phyloP scores from a whole-genome alignment of 768 basidiomycete species.

The Boletus pseudo-olivaceus region DNA sequence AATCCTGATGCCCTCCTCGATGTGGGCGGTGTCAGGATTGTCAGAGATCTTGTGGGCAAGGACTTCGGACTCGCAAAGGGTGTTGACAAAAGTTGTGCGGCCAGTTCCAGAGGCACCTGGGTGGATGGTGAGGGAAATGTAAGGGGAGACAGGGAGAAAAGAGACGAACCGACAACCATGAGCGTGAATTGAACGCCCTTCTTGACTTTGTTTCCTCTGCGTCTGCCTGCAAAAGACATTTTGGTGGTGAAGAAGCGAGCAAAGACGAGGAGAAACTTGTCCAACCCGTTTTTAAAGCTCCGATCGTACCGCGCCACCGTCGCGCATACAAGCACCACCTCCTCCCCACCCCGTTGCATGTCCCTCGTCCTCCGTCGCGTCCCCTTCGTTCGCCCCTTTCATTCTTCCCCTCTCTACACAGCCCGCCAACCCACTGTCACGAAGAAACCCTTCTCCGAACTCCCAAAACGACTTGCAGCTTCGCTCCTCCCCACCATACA shows the following conservation, averaged over 20 bases:
- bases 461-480: conserved; percentile 42
- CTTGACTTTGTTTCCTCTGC: conserved; percentile 93
- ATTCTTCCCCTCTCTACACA: conserved; percentile 1
- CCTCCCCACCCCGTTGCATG: conserved; percentile 3
- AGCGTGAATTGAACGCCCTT: conserved; percentile 98
- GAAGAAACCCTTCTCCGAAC: conserved; percentile 53
- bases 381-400: conserved; percentile 6
- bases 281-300: conserved; percentile 34
- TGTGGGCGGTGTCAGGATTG: conserved; percentile 83
- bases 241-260: conserved; percentile 31
- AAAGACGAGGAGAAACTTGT: conserved; percentile 32
- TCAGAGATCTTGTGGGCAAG: conserved; percentile 83
- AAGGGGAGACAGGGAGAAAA: neutral
- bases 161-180: conserved; percentile 89
- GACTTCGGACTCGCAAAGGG: conserved; percentile 95
- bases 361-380: conserved; percentile 11
- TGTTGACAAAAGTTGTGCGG: conserved; percentile 98
- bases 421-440: conserved; percentile 27
- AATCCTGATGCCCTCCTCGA: conserved; percentile 92
- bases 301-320: conserved; percentile 31
- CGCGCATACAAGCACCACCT: conserved; percentile 24
- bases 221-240: conserved; percentile 85
- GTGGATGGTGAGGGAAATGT: conserved; percentile 7
- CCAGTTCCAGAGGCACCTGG: conserved; percentile 96
- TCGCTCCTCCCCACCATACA: neutral